A percentile compares a stretch with the other conserved stretches of the same genome.
Evolutionary conservation across 202 grass and related monocot genomes (phyloP).

Genomic region (Setaria viridis): DNA sequence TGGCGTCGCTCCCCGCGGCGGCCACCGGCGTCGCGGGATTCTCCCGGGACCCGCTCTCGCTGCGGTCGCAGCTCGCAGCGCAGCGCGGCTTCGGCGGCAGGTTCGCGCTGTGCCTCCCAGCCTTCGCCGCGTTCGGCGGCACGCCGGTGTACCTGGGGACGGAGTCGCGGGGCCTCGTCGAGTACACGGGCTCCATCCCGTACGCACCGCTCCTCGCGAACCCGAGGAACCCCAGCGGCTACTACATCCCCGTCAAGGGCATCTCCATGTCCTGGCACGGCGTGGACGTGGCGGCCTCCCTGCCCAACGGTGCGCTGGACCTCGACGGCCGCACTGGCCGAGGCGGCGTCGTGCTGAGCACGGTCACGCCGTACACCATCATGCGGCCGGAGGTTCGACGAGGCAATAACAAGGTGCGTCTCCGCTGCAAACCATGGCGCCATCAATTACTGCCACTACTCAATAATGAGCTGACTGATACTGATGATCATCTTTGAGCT

Average conservation of each 20-base stretch:
- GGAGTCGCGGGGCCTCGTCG: not conserved
- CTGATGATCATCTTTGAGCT: too few relatives aligned
- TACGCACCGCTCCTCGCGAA: constrained; percentile 48
- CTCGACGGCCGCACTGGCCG: not conserved
- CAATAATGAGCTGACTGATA: too few relatives aligned
- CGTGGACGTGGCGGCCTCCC: not conserved
- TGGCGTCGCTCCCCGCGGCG: constrained; percentile 31
- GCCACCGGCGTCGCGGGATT: constrained; percentile 49
- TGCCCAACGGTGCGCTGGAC: constrained; percentile 22
- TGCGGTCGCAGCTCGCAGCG: constrained; percentile 43
- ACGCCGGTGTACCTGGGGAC: constrained; percentile 38
- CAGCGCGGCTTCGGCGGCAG: constrained; percentile 26
- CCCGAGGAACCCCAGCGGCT: not conserved
- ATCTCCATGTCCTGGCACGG: constrained; percentile 34
- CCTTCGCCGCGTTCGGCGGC: constrained; percentile 38
- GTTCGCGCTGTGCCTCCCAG: constrained; percentile 56
- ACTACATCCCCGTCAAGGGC: constrained; percentile 44
- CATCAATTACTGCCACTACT: too few relatives aligned
- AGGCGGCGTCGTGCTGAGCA: constrained; percentile 62
- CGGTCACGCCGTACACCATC: constrained; percentile 34
- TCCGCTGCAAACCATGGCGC: too few relatives aligned
- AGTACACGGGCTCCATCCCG: not conserved
- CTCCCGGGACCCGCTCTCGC: not conserved
- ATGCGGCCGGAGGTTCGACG: constrained; percentile 54
- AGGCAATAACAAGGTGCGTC: not conserved